A percentile compares a stretch with the other conserved stretches of the same genome.
Evolutionary conservation across 2,329 filamentous ascomycete species (phyloP).

Genomic region (Ramichloridium luteum): DNA sequence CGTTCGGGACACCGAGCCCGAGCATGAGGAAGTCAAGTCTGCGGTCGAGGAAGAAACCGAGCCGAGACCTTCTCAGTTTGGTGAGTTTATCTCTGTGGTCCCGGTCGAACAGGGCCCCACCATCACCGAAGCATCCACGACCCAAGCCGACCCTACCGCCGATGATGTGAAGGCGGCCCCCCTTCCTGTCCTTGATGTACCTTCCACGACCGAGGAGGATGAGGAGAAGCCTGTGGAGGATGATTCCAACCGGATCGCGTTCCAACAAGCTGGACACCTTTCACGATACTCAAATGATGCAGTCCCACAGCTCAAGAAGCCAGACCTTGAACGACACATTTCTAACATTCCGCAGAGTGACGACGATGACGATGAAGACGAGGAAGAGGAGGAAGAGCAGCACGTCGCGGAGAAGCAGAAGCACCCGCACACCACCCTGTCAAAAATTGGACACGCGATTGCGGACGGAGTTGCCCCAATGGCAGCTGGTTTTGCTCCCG

Average conservation of each 20-base stretch:
- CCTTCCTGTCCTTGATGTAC: too few species aligned
- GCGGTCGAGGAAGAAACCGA: too few species aligned
- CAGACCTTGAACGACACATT: slow-evolving; percentile 23
- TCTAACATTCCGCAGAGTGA: slow-evolving; percentile 19
- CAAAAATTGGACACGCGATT: not conserved
- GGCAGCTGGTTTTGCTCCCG: not conserved
- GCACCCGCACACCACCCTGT: not conserved
- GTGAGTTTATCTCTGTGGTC: not conserved
- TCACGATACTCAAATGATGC: not conserved
- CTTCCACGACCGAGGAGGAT: too few species aligned
- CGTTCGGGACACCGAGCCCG: not conserved
- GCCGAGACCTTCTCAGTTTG: too few species aligned
- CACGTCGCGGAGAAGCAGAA: not conserved
- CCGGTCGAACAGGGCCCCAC: not conserved
- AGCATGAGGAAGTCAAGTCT: not conserved
- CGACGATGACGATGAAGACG: slow-evolving; percentile 11
- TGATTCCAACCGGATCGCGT: slow-evolving; percentile 1
- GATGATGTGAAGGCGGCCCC: too few species aligned
- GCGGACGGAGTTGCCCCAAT: not conserved
- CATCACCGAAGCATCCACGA: not conserved
- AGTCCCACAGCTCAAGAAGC: slow-evolving; percentile 6
- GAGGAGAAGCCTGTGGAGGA: slow-evolving; percentile 2
- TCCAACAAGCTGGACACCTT: not conserved
- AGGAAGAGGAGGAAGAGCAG: slow-evolving; percentile 8
- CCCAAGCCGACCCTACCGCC: too few species aligned